Evolutionary conservation across 2,329 filamentous ascomycete species (phyloP).

Genomic region (Aspergillus spinulosporus): DNA sequence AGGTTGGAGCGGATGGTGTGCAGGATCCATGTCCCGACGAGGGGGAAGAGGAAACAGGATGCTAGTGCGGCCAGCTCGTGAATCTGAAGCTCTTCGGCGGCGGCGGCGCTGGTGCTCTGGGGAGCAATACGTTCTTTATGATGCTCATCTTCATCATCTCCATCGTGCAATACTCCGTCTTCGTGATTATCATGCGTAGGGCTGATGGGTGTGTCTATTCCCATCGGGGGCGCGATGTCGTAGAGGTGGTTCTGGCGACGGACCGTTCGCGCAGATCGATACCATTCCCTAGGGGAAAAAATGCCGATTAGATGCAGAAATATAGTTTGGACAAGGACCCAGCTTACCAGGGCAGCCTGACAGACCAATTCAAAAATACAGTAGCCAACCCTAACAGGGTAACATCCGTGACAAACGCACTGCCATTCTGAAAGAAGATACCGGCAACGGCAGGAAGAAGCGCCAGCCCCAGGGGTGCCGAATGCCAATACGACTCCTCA

Average conservation of each 20-base stretch:
- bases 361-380: slow-evolving; percentile 89
- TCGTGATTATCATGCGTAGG: slow-evolving; percentile 13
- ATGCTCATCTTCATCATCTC: neutral
- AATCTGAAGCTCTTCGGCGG: slow-evolving; percentile 64
- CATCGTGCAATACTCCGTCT: slow-evolving; percentile 1
- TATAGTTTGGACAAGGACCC: slow-evolving; percentile 9
- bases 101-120: slow-evolving; percentile 32
- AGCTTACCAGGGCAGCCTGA: slow-evolving; percentile 80
- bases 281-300: slow-evolving; percentile 62
- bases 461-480: slow-evolving; percentile 77
- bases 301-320: slow-evolving; percentile 11
- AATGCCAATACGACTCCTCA: slow-evolving; percentile 71
- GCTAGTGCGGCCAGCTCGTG: slow-evolving; percentile 74
- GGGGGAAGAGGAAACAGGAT: slow-evolving; percentile 76
- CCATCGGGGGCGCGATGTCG: slow-evolving; percentile 22
- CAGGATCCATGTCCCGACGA: slow-evolving; percentile 78
- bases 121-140: neutral
- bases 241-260: slow-evolving; percentile 46
- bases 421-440: slow-evolving; percentile 80
- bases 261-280: slow-evolving; percentile 67
- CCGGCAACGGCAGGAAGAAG: slow-evolving; percentile 84
- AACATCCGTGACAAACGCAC: slow-evolving; percentile 78
- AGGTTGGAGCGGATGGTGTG: slow-evolving; percentile 79
- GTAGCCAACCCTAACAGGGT: slow-evolving; percentile 77
- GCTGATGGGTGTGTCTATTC: slow-evolving; percentile 32